A percentile compares a stretch with the other conserved stretches of the same genome.
phyloP scores from a whole-genome alignment of 129 eudicot genomes.

The Centaurea solstitialis region DNA sequence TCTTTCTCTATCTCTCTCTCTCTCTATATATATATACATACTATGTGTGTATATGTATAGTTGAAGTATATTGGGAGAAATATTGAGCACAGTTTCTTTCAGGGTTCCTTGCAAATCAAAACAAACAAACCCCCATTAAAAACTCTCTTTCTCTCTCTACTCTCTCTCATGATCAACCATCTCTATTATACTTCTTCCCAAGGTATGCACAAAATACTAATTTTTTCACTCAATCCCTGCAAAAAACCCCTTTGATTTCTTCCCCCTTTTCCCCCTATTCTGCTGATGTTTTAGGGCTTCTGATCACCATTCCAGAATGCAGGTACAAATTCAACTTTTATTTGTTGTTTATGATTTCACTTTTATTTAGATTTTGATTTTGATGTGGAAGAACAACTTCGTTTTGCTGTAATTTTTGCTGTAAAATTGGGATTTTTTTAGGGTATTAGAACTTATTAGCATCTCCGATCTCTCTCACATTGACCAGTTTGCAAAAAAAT shows the following conservation, averaged over 20 bases:
- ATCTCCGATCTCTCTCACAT: slow-evolving; percentile 36
- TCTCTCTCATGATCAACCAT: slow-evolving; percentile 43
- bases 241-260: slow-evolving; percentile 13
- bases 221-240: slow-evolving; percentile 17
- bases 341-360: slow-evolving; percentile 10
- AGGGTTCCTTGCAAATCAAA: slow-evolving; percentile 42
- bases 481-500: neutral
- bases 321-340: slow-evolving; percentile 33
- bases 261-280: slow-evolving; percentile 5
- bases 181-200: slow-evolving; percentile 27
- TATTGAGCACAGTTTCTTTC: slow-evolving; percentile 9
- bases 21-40: too few species aligned
- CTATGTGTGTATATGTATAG: neutral
- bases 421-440: neutral
- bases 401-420: slow-evolving; percentile 6
- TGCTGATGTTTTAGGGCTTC: slow-evolving; percentile 25
- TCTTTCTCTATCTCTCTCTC: too few species aligned
- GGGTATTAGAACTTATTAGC: neutral
- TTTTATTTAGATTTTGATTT: slow-evolving; percentile 3
- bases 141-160: slow-evolving; percentile 20
- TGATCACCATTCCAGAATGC: slow-evolving; percentile 34
- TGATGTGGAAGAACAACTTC: neutral
- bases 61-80: slow-evolving; percentile 13
- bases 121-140: slow-evolving; percentile 37
- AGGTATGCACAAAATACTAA: slow-evolving; percentile 26